A percentile compares a stretch with the other conserved stretches of the same genome.
Evolutionary conservation across 2,329 filamentous ascomycete genomes (phyloP).

Genomic region (Beauveria medogensis): DNA sequence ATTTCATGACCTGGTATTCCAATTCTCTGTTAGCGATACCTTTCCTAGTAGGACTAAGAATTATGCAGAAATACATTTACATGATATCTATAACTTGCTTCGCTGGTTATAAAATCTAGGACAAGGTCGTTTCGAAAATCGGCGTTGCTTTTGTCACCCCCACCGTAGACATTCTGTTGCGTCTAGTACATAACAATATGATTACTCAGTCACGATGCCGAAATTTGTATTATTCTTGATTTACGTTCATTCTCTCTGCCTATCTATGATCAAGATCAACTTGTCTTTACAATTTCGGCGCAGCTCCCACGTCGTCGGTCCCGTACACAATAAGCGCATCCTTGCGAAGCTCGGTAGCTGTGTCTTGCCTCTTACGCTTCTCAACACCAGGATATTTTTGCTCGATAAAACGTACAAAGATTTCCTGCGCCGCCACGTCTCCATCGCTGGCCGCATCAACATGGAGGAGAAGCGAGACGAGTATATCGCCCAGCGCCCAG

Average conservation of each 20-base stretch:
- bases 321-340: slow-evolving; percentile 32
- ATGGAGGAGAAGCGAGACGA: slow-evolving; percentile 35
- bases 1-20: too few relatives aligned
- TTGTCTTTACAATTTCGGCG: slow-evolving; percentile 13
- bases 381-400: slow-evolving; percentile 15
- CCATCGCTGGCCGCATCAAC: slow-evolving; percentile 32
- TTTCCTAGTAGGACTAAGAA: too few relatives aligned
- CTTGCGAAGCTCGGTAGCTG: slow-evolving; percentile 21
- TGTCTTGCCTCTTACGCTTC: slow-evolving; percentile 15
- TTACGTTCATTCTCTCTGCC: not conserved
- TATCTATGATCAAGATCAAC: not conserved
- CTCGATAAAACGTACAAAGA: slow-evolving; percentile 32
- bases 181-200: not conserved
- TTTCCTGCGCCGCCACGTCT: slow-evolving; percentile 28
- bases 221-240: not conserved
- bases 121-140: too few relatives aligned
- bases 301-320: not conserved
- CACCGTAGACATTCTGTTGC: too few relatives aligned
- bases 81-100: too few relatives aligned
- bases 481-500: slow-evolving; percentile 34
- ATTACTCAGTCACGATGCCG: not conserved
- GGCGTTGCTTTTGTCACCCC: too few relatives aligned
- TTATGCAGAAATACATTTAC: too few relatives aligned
- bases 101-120: too few relatives aligned
- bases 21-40: too few relatives aligned